Evolutionary conservation across 352 stramenopile species (phyloP), one percentile per base, ranked within the genome.

Genomic region (Nothophytophthora sp.): DNA sequence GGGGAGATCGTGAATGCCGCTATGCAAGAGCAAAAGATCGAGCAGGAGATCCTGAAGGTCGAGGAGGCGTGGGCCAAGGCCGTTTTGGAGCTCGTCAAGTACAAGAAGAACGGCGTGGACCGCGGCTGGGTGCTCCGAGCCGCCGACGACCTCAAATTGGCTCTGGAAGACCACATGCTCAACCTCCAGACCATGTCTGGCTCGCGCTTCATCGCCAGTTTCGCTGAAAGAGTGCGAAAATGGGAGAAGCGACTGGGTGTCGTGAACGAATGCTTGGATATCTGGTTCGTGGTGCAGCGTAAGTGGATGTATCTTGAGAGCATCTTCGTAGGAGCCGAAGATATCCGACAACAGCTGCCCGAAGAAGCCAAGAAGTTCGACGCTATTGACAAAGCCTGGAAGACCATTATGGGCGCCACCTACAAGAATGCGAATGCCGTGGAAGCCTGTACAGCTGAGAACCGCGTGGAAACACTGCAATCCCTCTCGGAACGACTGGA

Each of bases 241-340:
- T 98, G 92, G 92, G 92, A 98, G 49, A 95, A 94, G 43, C 85
- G 76, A 8, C 73, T 98, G 5, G 81, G 94, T 18, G 68, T 94
- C 6, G 88, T 98, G 36, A 95, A 94, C 53, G 92, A 98, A 42
- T 96, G 81, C 25, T 46, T 98, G 0, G 90, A 98, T 55, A 77
- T 97, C 50, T 97, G 90, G 90, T 97, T 96, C 45, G 77, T 95
- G 19, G 92, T 98, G 13, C 92, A 98, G 69, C 82, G 89, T 23
- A 97, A 98, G 67, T 98, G 92, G 92, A 97, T 98, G 90, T 98
- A 98, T 55, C 79, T 98, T 13, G 92, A 98, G 53, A 96, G 82
- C 49, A 98, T 98, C 58, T 98, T 98, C 46, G 86, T 97, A 10
- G 90, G 90, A 3, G 86, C 88, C 0, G 91, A 98, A 57, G 92